phyloP scores from a whole-genome alignment of 305 asterid genomes.

The Fraxinus xanthoxyloides region DNA sequence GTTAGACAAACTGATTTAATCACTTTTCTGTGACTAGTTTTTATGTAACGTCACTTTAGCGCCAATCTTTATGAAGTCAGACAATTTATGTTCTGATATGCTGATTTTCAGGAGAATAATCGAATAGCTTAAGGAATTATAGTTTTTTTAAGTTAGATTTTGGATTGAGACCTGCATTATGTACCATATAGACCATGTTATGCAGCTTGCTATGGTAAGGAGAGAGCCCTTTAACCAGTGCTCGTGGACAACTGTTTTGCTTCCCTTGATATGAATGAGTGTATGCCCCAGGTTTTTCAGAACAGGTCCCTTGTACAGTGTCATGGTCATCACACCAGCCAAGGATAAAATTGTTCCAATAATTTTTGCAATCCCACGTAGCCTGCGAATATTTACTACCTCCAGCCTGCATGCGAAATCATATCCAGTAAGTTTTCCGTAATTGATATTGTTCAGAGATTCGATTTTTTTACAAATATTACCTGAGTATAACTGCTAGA shows the following conservation, averaged over 20 bases:
- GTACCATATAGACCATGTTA: slow-evolving; percentile 64
- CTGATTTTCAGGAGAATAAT: background rate
- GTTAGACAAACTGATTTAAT: background rate
- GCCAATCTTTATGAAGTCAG: background rate
- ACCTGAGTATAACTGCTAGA: slow-evolving; percentile 66
- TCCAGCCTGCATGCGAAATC: slow-evolving; percentile 50
- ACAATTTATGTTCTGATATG: background rate
- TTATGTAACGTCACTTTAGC: background rate
- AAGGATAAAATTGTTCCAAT: slow-evolving; percentile 57
- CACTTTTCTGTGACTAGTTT: background rate
- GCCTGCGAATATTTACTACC: slow-evolving; percentile 41
- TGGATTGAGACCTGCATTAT: slow-evolving; percentile 63
- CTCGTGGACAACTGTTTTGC: slow-evolving; percentile 32
- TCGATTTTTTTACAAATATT: background rate
- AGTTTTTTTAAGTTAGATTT: slow-evolving; percentile 1
- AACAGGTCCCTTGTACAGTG: slow-evolving; percentile 62
- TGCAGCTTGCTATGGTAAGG: slow-evolving; percentile 58
- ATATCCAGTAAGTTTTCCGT: background rate
- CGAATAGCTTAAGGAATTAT: background rate
- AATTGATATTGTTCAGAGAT: background rate
- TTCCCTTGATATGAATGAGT: slow-evolving; percentile 38
- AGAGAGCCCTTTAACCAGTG: slow-evolving; percentile 62
- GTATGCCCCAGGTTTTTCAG: slow-evolving; percentile 41
- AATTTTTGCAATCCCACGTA: slow-evolving; percentile 56
- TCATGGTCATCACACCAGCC: slow-evolving; percentile 63